A percentile compares a stretch with the other conserved stretches of the same genome.
Evolutionary conservation across 495 filamentous ascomycete genomes (phyloP).

Genomic region (Cetradonia linearis): DNA sequence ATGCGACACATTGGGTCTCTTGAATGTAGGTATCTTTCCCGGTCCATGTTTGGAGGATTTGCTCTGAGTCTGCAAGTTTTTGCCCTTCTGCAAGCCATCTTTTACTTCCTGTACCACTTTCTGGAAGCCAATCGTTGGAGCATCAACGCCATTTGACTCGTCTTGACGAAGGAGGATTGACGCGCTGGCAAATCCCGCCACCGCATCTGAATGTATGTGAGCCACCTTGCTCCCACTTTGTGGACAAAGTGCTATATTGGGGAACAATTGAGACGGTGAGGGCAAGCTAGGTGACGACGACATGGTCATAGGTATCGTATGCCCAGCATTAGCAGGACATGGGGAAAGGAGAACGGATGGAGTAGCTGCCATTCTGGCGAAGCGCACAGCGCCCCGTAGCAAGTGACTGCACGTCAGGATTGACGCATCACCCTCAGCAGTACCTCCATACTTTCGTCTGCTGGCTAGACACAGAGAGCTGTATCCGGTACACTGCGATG

Average conservation of each 20-base stretch:
- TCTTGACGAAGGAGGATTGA: slow-evolving; percentile 28
- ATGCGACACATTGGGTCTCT: background rate
- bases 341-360: slow-evolving; percentile 35
- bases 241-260: slow-evolving; percentile 28
- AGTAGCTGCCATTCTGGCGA: slow-evolving; percentile 20
- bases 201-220: slow-evolving; percentile 29
- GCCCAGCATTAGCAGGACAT: slow-evolving; percentile 28
- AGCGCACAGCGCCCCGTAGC: slow-evolving; percentile 13
- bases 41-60: slow-evolving; percentile 6
- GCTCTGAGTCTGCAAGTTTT: background rate
- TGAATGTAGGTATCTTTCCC: slow-evolving; percentile 3
- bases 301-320: slow-evolving; percentile 21
- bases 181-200: slow-evolving; percentile 34
- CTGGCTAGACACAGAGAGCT: background rate
- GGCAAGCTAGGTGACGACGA: slow-evolving; percentile 29
- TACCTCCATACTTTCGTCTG: no score
- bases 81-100: background rate
- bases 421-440: background rate
- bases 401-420: slow-evolving; percentile 7
- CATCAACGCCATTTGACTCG: slow-evolving; percentile 4
- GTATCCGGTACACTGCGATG: background rate
- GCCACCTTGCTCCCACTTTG: slow-evolving; percentile 29
- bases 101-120: background rate
- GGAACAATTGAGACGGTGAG: slow-evolving; percentile 33
- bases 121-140: background rate